Base-by-base conservation (phyloP, 2,329 filamentous ascomycete genomes). In the Aspergillus eucalypticola region DNA sequence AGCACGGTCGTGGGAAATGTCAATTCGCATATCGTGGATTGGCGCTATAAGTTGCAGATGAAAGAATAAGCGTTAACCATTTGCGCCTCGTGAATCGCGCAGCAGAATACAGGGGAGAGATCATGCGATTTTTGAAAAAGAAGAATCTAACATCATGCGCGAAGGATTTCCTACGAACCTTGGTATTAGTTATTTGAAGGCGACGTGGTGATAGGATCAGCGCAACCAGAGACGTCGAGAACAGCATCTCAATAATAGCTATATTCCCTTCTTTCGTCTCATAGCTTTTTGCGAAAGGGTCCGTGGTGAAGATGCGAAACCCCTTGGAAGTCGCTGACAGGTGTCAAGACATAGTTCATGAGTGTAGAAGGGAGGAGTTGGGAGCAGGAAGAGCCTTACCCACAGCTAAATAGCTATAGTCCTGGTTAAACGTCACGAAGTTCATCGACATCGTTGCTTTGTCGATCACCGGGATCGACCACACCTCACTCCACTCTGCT, bases 351-450 rank as follows among this genome's bases (percentile, higher is more conserved):
- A 60, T 38, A 29, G 56, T 35, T 27, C 52, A 25, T 6, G 25
- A 54, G 27, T 60, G 42, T 5, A 54, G 32, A 60, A 29, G 57
- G 17, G 11, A 23, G 19, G 44, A 52, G 41, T 15, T 42, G 54
- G 55, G 25, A 57, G 51, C 56, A 51, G 61, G 32, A 57, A 56
- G 39, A 54, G 32, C 50, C 88, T 73, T 82, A 92, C 92, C 94
- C 69, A 99, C 93, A 81, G 94, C 94, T 66, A 99, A 84, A 78
- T 94, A 94, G 84, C 91, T 96, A 82, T 96, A 92, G 82, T 99
- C 95, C 83, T 99, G 95, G 79, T 99, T 99, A 80, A 98, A 99
- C 44, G 94, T 97, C 71, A 99, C 92, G 80, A 96, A 99, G 79
- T 99, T 99, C 82, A 98, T 92, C 52, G 88, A 80, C 88, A 91